Evolutionary conservation across 768 basidiomycete genomes (phyloP), one percentile per base, ranked within the genome.

Genomic region (Solioccasus polychromus): DNA sequence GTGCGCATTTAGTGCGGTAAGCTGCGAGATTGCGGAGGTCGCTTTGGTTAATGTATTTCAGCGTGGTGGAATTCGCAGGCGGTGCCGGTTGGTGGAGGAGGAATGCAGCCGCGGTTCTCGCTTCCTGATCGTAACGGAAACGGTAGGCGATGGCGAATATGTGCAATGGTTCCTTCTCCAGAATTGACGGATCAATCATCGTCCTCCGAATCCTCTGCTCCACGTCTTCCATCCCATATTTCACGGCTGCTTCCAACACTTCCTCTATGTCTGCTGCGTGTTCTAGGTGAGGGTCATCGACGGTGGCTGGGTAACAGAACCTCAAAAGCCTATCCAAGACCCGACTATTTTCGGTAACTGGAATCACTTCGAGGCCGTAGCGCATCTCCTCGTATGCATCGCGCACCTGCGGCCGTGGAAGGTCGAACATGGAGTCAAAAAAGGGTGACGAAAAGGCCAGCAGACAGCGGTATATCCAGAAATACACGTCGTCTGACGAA

Each of bases 401-500:
- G 7, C 35, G 43, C 19, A 15, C 42, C 31, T 18, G 35, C 18
- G 61, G 53, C 19, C 29, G 61, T 14, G 66, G 67, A 37, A 68
- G 56, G 35, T 54, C 54, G 39, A 68, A 66, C 66, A 66, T 66
- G 19, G 51, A 49, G 28, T 61, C 51, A 43, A 66, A 67, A 36
- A 67, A 55, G 20, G 64, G 62, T 5, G 64, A 67, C 15, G 64
- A 43, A 23, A 62, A 41, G 31, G 47, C 48, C 6, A 68, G 48
- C 37, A 62, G 18, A 35, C 67, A 54, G 22, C 67, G 50, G 30
- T 61, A 37, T 29, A 61, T 55, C 19, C 52, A 39, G 30, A 58
- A 59, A 31, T 63, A 50, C 11, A 64, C 41, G 25, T 54, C 37
- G 42, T 82, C 80, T 28, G 74, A 77, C 8, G 80, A 75, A 43